These are phyloP conservation scores for Tagetes erecta DNA, from an alignment of 129 eudicot genomes.

Conservation along the genomic window DNA sequence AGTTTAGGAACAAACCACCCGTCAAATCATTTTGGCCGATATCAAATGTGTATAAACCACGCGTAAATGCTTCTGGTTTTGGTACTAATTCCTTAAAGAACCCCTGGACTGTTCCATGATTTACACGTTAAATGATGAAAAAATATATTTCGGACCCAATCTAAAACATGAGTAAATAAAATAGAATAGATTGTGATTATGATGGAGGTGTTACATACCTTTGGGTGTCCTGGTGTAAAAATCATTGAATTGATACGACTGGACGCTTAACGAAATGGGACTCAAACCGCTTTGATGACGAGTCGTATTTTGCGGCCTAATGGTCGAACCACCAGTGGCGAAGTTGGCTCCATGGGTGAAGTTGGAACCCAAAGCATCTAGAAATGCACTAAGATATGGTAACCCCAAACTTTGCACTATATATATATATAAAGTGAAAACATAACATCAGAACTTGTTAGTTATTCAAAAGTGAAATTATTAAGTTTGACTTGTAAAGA, in stretches of 20 bases:
- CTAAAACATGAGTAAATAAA: too few relatives aligned
- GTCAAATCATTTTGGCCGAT: conserved; percentile 84
- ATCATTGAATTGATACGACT: conserved; percentile 55
- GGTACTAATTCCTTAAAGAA: conserved; percentile 57
- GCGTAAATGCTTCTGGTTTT: conserved; percentile 43
- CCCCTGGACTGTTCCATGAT: conserved; percentile 24
- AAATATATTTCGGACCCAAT: too few relatives aligned
- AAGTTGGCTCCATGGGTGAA: conserved; percentile 88
- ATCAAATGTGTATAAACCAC: conserved; percentile 73
- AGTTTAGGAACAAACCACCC: conserved; percentile 55
- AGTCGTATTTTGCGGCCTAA: conserved; percentile 72
- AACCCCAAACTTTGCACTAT: conserved; percentile 60
- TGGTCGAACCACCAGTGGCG: conserved; percentile 84
- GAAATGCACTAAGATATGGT: conserved; percentile 70
- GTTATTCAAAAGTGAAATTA: background rate
- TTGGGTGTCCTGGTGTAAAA: conserved; percentile 55
- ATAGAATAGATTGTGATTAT: background rate
- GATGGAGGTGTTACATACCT: background rate
- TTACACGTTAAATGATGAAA: background rate
- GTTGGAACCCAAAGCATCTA: conserved; percentile 79
- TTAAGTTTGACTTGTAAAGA: background rate
- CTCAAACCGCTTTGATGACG: conserved; percentile 57
- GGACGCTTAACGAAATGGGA: conserved; percentile 66
- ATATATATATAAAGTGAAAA: conserved; percentile 8
- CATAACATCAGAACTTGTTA: background rate